These are phyloP conservation scores for Rhodotorula diobovata DNA, from an alignment of 768 basidiomycete genomes.

Conservation along the genomic window DNA sequence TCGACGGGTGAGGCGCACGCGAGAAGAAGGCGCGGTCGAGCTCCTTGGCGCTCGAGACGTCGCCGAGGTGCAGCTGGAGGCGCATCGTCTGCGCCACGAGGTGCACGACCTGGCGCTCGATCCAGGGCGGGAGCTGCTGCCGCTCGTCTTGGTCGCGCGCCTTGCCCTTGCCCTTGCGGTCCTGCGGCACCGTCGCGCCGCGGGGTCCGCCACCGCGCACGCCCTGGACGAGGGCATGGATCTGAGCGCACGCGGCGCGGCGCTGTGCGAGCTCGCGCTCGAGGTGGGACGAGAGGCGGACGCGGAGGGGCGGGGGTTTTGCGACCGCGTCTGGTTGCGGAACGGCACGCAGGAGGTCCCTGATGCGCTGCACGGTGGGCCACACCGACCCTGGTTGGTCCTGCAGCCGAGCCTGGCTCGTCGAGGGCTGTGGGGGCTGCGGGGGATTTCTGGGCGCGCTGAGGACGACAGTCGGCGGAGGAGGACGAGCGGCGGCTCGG, in stretches of 20 bases:
- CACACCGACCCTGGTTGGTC: neutral
- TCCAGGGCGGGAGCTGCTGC: neutral
- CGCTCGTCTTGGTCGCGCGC: neutral
- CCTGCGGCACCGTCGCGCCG: no score
- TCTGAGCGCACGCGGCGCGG: neutral
- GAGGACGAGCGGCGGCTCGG: slow-evolving; percentile 1
- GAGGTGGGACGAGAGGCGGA: neutral
- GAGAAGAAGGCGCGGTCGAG: slow-evolving; percentile 35
- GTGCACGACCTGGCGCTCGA: slow-evolving; percentile 1
- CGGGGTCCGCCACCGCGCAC: neutral
- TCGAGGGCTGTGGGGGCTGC: neutral
- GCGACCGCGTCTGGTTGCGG: neutral
- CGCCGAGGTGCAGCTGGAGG: slow-evolving; percentile 11
- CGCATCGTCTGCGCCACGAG: slow-evolving; percentile 35
- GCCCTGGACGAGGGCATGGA: neutral
- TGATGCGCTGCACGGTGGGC: neutral
- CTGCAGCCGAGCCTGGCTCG: neutral
- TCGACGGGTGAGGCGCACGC: neutral
- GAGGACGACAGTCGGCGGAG: slow-evolving; percentile 10
- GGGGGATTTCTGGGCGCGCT: neutral
- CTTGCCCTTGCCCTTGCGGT: neutral
- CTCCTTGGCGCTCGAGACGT: slow-evolving; percentile 13
- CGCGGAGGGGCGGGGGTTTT: neutral
- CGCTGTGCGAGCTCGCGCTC: slow-evolving; percentile 1
- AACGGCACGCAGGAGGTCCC: neutral